These are phyloP conservation scores for Immersiporthe knoxdaviesiana DNA, from an alignment of 2,329 filamentous ascomycete genomes.

Conservation along the genomic window DNA sequence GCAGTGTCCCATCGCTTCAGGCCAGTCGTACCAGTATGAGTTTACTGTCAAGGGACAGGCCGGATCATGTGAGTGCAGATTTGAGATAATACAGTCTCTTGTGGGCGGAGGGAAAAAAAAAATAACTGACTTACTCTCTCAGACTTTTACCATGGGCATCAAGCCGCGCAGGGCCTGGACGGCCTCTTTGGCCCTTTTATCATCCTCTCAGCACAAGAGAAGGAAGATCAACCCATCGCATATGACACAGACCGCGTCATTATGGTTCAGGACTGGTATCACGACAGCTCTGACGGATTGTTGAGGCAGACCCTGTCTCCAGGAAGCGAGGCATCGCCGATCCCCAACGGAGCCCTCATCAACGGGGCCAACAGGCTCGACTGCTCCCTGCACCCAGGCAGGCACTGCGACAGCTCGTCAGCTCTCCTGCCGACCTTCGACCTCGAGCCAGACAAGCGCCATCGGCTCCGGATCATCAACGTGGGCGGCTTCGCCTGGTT, in stretches of 20 bases:
- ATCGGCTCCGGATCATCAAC: slow-evolving; percentile 71
- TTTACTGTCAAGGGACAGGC: slow-evolving; percentile 35
- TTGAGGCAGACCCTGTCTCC: slow-evolving; percentile 44
- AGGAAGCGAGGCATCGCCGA: slow-evolving; percentile 46
- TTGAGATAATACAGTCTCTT: too few species aligned
- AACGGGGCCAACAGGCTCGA: slow-evolving; percentile 48
- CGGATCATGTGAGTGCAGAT: slow-evolving; percentile 41
- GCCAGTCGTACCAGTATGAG: slow-evolving; percentile 59
- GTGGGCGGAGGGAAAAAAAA: too few species aligned
- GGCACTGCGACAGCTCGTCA: slow-evolving; percentile 50
- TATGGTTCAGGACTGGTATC: slow-evolving; percentile 73
- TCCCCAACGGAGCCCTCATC: slow-evolving; percentile 50
- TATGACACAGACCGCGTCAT: slow-evolving; percentile 63
- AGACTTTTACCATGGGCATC: slow-evolving; percentile 53
- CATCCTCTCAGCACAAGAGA: slow-evolving; percentile 60
- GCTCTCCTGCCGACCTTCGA: slow-evolving; percentile 46
- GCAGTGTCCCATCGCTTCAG: slow-evolving; percentile 64
- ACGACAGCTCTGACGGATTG: slow-evolving; percentile 51
- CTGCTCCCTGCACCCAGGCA: slow-evolving; percentile 42
- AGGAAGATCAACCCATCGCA: slow-evolving; percentile 51
- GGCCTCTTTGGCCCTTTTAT: slow-evolving; percentile 69
- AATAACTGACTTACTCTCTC: too few species aligned
- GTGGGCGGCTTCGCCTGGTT: slow-evolving; percentile 73
- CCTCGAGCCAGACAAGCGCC: slow-evolving; percentile 57
- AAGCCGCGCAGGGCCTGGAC: slow-evolving; percentile 65